phyloP scores from a whole-genome alignment of 2,329 filamentous ascomycete genomes.

The Tolypocladium album region DNA sequence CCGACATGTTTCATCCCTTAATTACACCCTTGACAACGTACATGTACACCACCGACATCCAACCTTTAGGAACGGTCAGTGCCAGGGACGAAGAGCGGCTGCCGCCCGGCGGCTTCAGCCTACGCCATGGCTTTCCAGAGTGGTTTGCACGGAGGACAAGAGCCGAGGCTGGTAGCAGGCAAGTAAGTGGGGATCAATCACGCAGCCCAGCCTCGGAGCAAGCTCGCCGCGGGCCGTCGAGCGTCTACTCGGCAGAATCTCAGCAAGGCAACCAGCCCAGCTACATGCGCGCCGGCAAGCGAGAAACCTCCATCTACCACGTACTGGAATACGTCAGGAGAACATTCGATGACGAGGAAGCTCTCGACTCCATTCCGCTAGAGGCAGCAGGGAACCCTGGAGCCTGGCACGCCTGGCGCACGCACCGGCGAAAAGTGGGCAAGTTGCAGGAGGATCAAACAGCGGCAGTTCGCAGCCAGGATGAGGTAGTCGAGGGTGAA shows the following conservation, averaged over 20 bases:
- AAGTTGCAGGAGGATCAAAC: constrained; percentile 13
- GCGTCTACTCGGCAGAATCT: constrained; percentile 18
- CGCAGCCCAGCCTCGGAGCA: constrained; percentile 14
- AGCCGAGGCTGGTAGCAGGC: constrained; percentile 25
- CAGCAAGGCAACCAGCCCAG: constrained; percentile 17
- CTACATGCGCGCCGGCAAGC: constrained; percentile 30
- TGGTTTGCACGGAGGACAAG: constrained; percentile 65
- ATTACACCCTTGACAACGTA: constrained; percentile 91
- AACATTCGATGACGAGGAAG: constrained; percentile 65
- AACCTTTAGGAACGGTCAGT: constrained; percentile 67
- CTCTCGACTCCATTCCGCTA: constrained; percentile 70
- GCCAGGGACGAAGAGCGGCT: constrained; percentile 74
- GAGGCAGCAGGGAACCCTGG: constrained; percentile 80
- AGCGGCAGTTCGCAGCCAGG: not conserved
- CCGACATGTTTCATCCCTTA: constrained; percentile 90
- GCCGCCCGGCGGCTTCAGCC: constrained; percentile 80
- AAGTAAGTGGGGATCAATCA: constrained; percentile 28
- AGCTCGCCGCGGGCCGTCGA: constrained; percentile 5
- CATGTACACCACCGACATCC: constrained; percentile 74
- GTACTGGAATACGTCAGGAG: constrained; percentile 73
- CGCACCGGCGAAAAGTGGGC: constrained; percentile 41
- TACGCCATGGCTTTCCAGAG: constrained; percentile 79
- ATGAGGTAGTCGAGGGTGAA: not conserved
- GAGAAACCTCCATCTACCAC: constrained; percentile 47
- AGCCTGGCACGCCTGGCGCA: constrained; percentile 89